A percentile compares a stretch with the other conserved stretches of the same genome.
These are phyloP conservation scores for Rubroshorea leprosula DNA, from an alignment of 345 rosid species.

Conservation along the genomic window DNA sequence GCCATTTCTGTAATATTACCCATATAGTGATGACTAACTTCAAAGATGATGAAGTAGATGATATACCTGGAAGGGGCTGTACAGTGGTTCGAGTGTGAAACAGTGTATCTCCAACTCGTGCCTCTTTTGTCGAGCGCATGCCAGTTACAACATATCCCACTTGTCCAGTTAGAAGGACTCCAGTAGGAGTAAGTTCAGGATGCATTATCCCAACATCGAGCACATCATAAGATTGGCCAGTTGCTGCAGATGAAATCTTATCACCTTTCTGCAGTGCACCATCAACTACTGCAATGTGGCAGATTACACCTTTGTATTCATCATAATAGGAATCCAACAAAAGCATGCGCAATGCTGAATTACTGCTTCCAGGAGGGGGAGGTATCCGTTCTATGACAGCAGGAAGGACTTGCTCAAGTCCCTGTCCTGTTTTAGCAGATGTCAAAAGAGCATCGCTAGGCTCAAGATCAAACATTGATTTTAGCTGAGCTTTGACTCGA, in stretches of 20 bases:
- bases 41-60: background rate
- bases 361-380: constrained; percentile 72
- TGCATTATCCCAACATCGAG: constrained; percentile 92
- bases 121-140: constrained; percentile 95
- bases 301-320: constrained; percentile 90
- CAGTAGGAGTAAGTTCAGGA: constrained; percentile 92
- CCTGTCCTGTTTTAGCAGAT: constrained; percentile 93
- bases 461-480: constrained; percentile 95
- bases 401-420: constrained; percentile 91
- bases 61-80: constrained; percentile 82
- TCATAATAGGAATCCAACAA: constrained; percentile 89
- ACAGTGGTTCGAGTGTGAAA: constrained; percentile 50
- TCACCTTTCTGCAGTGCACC: constrained; percentile 82
- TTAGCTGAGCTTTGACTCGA: constrained; percentile 86
- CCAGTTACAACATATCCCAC: constrained; percentile 96
- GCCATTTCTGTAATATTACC: too few relatives aligned
- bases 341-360: constrained; percentile 80
- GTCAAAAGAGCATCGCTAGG: constrained; percentile 74
- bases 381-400: constrained; percentile 81
- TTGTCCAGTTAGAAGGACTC: constrained; percentile 85
- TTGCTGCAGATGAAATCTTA: constrained; percentile 79
- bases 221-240: constrained; percentile 77
- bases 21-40: background rate
- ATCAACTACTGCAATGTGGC: constrained; percentile 93
- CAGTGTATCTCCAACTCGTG: constrained; percentile 89